Conservation (phyloP, 148 eudicot species). For the Polygonum maritimum region DNA sequence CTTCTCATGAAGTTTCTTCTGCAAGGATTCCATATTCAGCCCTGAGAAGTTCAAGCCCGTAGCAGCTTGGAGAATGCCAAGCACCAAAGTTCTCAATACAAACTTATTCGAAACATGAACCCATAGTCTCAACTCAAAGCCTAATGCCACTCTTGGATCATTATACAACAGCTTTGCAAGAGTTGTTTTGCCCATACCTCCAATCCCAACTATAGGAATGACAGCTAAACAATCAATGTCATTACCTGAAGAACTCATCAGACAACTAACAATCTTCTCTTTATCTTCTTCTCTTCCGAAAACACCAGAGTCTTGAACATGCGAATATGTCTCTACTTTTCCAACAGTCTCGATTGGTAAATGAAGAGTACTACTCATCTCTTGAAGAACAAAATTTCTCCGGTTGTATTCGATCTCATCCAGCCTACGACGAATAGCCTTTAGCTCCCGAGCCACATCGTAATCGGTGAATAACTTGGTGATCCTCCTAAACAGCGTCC, state of each 20-base stretch:
- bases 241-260: background rate
- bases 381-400: background rate
- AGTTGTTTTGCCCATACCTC: conserved; percentile 1
- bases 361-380: background rate
- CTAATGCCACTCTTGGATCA: background rate
- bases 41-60: background rate
- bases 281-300: background rate
- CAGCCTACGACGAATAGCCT: background rate
- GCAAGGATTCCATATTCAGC: no score
- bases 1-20: no score
- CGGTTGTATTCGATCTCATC: background rate
- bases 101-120: background rate
- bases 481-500: background rate
- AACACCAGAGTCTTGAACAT: background rate
- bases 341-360: background rate
- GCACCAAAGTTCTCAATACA: background rate
- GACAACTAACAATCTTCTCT: background rate
- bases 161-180: background rate
- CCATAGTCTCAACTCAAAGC: no score
- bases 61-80: background rate
- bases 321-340: background rate
- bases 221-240: background rate
- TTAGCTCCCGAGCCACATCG: background rate
- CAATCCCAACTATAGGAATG: background rate
- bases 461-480: background rate